Evolutionary conservation across 2,329 filamentous ascomycete genomes (phyloP), one percentile per base, ranked within the genome.

Genomic region (Leptodontidium sp.): DNA sequence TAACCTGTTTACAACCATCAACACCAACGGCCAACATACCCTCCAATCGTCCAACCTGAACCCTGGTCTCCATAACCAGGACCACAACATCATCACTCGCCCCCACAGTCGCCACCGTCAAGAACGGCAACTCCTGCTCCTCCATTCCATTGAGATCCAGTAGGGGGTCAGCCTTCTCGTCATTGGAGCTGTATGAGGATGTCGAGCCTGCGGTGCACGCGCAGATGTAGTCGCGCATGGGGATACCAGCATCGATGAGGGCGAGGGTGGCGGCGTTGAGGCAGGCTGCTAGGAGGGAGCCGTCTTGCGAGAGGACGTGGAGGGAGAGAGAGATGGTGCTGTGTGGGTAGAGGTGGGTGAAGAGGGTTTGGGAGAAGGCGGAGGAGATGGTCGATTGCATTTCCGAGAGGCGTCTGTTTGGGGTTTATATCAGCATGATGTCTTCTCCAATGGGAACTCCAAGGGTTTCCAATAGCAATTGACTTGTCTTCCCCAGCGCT

Each of bases 1-100:
- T 87, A 49, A 98, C 90, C 78, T 94, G 91, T 81, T 91, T 93
- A 80, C 95, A 98, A 5, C 94, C 96, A 78, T 98, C 94, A 61
- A 98, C 89, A 0, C 92, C 95, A 1, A 97, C 93, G 0, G 93
- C 93, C 75, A 99, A 82, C 94, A 99, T 97, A 0, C 92, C 92
- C 82, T 99, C 95, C 69, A 98, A 78, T 67, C 94, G 87, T 68
- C 86, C 86, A 71, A 92, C 88, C 80, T 97, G 92, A n/a, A 97
- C 90, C 59, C 93, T 88, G 65, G 91, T 96, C 84, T 98, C 96
- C 85, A 97, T 92, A 14, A 94, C 87, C 71, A 97, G 81, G 7
- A 94, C 91, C 2, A 88, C 90, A 1, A 98, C 90, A 75, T 90
- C 90, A 77, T 95, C 93, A 59, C 85, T 88, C 6, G 85, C 86